Base-by-base conservation (phyloP, 2,329 filamentous ascomycete species). In the Didymosphaeria variabile region DNA sequence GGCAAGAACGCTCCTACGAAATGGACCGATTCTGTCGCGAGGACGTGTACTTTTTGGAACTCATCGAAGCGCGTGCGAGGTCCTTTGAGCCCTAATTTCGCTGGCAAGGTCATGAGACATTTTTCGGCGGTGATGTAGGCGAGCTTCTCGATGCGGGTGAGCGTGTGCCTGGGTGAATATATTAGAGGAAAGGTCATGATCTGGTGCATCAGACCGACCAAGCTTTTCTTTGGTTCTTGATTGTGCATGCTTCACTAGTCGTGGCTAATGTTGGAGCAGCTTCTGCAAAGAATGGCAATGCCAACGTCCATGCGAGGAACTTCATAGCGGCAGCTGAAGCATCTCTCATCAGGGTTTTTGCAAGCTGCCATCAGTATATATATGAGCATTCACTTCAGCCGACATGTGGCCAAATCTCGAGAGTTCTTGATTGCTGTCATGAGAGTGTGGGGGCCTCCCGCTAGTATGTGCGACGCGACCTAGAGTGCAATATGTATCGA, bases 1-100 rank as follows among this genome's bases (percentile, higher is more conserved):
- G 77, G 76, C 23, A 80, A 71, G 61, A 80, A 79, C 1, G 63
- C 63, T 26, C 69, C 64, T 40, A 21, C 34, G 23, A 49, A 49
- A 34, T 60, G 58, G 1, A 55, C 47, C 6, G 26, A 10, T 15
- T 23, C n/a, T 12, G 54, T 49, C 7, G 12, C 17, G 23, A 52
- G 15, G 12, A 49, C 31, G 19, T 57, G 60, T n/a, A 42, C 7
- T n/a, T 32, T 29, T 34, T 52, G 51, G 10, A 62, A 44, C 21
- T 59, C 52, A 17, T 62, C 60, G 31, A 56, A 59, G 34, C 32
- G n/a, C 5, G 49, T 58, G 21, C 34, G 32, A 9, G 57, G n/a
- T 2, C 55, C 47, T 13, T 32, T 12, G 36, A 56, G 31, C 8
- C 46, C 40, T 3, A 57, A 19, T 21, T 56, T 47, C 12, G 60